Conservation (phyloP, 495 filamentous ascomycete species). For the Penicillium mononematosum region DNA sequence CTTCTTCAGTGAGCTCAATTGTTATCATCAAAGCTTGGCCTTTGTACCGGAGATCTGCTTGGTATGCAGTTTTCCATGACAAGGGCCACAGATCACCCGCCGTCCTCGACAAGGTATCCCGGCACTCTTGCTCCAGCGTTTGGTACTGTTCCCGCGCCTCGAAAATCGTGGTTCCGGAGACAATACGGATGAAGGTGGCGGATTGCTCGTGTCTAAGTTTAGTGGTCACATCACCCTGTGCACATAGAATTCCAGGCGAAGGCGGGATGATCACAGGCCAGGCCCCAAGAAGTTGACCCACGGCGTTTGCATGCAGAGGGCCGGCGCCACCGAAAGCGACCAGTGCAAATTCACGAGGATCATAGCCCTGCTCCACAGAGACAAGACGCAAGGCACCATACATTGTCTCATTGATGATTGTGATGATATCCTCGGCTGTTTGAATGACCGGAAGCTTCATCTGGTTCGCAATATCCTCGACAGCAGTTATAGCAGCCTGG, state of each 20-base stretch:
- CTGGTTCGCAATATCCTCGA: constrained; percentile 41
- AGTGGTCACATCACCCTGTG: constrained; percentile 50
- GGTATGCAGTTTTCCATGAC: constrained; percentile 33
- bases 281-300: constrained; percentile 48
- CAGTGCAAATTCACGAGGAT: constrained; percentile 52
- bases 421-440: constrained; percentile 49
- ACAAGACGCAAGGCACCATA: constrained; percentile 52
- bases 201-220: constrained; percentile 48
- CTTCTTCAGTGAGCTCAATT: constrained; percentile 33
- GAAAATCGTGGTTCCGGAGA: constrained; percentile 28
- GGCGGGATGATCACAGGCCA: constrained; percentile 54
- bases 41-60: constrained; percentile 49
- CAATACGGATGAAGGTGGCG: constrained; percentile 39
- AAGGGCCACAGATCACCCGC: constrained; percentile 19
- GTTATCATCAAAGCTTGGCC: constrained; percentile 50
- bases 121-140: constrained; percentile 20
- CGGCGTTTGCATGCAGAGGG: constrained; percentile 47
- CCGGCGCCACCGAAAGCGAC: constrained; percentile 55
- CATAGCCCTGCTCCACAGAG: constrained; percentile 52
- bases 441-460: constrained; percentile 44
- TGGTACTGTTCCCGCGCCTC: constrained; percentile 30
- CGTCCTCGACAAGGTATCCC: constrained; percentile 21
- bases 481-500: constrained; percentile 34
- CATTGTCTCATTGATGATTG: constrained; percentile 51
- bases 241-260: constrained; percentile 50